These are phyloP conservation scores for Poteriospumella lacustris DNA, from an alignment of 108 stramenopile genomes.

Conservation along the genomic window DNA sequence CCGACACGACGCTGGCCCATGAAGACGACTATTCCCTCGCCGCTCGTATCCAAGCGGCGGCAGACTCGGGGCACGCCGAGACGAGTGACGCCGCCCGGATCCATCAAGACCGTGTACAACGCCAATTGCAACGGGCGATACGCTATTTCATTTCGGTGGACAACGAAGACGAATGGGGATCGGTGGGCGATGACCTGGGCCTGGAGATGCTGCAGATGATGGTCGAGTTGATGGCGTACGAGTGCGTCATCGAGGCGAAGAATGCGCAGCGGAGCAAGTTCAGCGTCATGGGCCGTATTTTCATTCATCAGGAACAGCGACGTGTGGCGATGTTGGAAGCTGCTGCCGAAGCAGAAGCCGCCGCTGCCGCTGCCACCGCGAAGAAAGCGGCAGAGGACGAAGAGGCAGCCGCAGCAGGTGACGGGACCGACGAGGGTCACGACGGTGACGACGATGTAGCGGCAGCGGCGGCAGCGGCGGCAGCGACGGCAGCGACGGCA, in stretches of 20 bases:
- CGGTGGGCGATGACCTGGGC: neutral
- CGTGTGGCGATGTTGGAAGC: no score
- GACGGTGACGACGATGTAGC: neutral
- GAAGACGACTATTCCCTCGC: neutral
- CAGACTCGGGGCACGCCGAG: neutral
- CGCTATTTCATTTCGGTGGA: neutral
- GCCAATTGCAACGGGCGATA: neutral
- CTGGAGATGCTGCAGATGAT: neutral
- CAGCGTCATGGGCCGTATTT: conserved; percentile 20
- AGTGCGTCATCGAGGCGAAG: conserved; percentile 6
- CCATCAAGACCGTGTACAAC: neutral
- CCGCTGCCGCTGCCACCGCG: neutral
- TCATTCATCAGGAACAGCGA: neutral
- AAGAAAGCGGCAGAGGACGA: neutral
- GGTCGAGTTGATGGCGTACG: conserved; percentile 4
- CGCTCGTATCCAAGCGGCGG: neutral
- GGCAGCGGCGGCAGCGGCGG: neutral
- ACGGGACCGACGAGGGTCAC: neutral
- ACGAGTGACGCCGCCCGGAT: neutral
- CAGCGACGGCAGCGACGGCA: no score
- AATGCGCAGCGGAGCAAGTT: neutral
- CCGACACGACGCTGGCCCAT: neutral
- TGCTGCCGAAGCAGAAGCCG: neutral
- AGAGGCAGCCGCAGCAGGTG: neutral
- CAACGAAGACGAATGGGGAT: conserved; percentile 32